Conservation (phyloP, 1,284 basidiomycete species). For the Gomphus bonarii region DNA sequence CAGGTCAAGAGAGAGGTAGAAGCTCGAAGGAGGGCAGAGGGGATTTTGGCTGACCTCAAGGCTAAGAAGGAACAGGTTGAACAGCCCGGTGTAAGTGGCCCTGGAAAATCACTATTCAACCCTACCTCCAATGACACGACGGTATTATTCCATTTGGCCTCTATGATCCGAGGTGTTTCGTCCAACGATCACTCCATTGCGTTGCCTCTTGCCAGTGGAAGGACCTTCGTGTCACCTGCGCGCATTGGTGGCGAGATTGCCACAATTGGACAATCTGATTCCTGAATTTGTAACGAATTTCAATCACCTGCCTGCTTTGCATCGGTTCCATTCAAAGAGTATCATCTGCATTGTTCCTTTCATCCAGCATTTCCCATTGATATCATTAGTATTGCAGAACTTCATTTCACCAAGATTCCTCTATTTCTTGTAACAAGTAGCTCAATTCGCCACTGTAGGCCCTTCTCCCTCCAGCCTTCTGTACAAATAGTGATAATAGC, state of each 20-base stretch:
- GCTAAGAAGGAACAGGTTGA: neutral
- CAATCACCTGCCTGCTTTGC: neutral
- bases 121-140: neutral
- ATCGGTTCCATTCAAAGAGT: neutral
- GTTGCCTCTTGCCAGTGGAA: neutral
- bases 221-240: neutral
- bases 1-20: slow-evolving; percentile 32
- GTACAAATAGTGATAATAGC: no score
- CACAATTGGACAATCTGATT: neutral
- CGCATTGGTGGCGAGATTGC: neutral
- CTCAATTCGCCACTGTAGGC: neutral
- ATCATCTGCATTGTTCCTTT: neutral
- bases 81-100: neutral
- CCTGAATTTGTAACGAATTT: neutral
- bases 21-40: slow-evolving; percentile 29
- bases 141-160: slow-evolving; percentile 1
- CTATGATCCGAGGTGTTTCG: neutral
- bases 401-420: neutral
- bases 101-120: neutral
- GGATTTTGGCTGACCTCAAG: slow-evolving; percentile 9
- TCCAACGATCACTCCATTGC: neutral
- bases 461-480: no score
- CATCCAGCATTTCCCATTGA: no score
- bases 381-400: neutral
- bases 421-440: neutral